Percentiles rank a stretch among this genome's conserved stretches.
These are phyloP conservation scores for Thinopyrum obtusiflorum DNA, from an alignment of 202 grass and related monocot species.

Conservation along the genomic window DNA sequence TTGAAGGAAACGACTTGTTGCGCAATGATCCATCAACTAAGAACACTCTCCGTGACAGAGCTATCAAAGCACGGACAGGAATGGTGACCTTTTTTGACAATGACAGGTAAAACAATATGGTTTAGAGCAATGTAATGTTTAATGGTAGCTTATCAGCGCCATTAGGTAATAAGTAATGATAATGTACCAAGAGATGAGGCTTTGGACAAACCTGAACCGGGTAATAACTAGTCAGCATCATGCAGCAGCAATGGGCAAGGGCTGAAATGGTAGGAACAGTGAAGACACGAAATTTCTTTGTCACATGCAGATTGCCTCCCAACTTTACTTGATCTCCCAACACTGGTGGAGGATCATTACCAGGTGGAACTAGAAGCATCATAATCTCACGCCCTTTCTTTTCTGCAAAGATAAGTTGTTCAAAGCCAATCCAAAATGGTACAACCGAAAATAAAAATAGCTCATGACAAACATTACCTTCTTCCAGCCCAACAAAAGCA, in stretches of 20 bases:
- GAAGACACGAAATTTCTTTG: slow-evolving; percentile 54
- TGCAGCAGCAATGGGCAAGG: slow-evolving; percentile 67
- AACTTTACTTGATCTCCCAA: slow-evolving; percentile 47
- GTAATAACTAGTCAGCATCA: slow-evolving; percentile 84
- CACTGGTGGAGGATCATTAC: slow-evolving; percentile 57
- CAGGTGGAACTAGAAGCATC: slow-evolving; percentile 76
- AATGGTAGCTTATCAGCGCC: background rate
- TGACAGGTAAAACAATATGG: slow-evolving; percentile 7
- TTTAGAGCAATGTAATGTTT: slow-evolving; percentile 20
- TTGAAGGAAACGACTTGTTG: slow-evolving; percentile 63
- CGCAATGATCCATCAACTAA: slow-evolving; percentile 65
- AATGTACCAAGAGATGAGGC: background rate
- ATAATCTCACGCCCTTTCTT: slow-evolving; percentile 61
- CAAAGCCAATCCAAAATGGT: slow-evolving; percentile 30
- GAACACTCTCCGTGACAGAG: slow-evolving; percentile 65
- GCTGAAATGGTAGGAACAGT: slow-evolving; percentile 64
- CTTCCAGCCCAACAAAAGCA: slow-evolving; percentile 77
- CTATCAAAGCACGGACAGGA: slow-evolving; percentile 67
- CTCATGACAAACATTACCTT: slow-evolving; percentile 43
- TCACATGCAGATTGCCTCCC: slow-evolving; percentile 50
- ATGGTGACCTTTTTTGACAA: slow-evolving; percentile 52
- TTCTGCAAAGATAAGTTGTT: slow-evolving; percentile 49
- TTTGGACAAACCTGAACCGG: slow-evolving; percentile 69
- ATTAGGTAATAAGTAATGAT: slow-evolving; percentile 16
- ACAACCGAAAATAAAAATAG: slow-evolving; percentile 17